Percentiles rank a stretch among this genome's conserved stretches.
Conservation (phyloP, 805 yeast genomes). For the Candida vaughaniae region DNA sequence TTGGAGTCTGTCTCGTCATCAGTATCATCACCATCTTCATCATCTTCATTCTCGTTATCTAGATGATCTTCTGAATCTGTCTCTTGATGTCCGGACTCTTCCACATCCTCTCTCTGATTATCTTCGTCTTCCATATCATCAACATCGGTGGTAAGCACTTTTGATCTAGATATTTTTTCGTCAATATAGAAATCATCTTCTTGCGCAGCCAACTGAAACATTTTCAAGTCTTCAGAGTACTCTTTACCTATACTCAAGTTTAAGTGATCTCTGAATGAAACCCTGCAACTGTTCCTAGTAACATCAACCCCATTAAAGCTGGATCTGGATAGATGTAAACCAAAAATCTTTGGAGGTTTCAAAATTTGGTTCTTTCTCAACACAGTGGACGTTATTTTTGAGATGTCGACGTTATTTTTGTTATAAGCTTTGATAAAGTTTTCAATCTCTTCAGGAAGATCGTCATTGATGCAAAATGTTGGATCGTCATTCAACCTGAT, state of each 20-base stretch:
- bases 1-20: conserved; percentile 17
- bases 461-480: conserved; percentile 58
- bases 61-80: conserved; percentile 17
- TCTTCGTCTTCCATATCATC: conserved; percentile 33
- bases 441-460: conserved; percentile 52
- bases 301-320: conserved; percentile 65
- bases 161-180: conserved; percentile 17
- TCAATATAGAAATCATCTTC: conserved; percentile 16
- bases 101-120: conserved; percentile 39
- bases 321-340: conserved; percentile 86
- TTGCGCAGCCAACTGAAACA: conserved; percentile 27
- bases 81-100: conserved; percentile 29
- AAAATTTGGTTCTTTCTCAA: conserved; percentile 61
- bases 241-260: conserved; percentile 48
- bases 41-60: conserved; percentile 19
- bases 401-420: conserved; percentile 42
- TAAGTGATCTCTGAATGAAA: conserved; percentile 57
- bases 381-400: conserved; percentile 59
- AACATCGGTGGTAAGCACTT: conserved; percentile 26
- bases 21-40: conserved; percentile 19
- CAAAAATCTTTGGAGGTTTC: conserved; percentile 67
- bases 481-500: conserved; percentile 37
- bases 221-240: conserved; percentile 34
- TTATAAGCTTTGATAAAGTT: conserved; percentile 48
- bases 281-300: conserved; percentile 73